phyloP scores from a whole-genome alignment of 2,329 filamentous ascomycete genomes.

The Colletotrichum camelliae region DNA sequence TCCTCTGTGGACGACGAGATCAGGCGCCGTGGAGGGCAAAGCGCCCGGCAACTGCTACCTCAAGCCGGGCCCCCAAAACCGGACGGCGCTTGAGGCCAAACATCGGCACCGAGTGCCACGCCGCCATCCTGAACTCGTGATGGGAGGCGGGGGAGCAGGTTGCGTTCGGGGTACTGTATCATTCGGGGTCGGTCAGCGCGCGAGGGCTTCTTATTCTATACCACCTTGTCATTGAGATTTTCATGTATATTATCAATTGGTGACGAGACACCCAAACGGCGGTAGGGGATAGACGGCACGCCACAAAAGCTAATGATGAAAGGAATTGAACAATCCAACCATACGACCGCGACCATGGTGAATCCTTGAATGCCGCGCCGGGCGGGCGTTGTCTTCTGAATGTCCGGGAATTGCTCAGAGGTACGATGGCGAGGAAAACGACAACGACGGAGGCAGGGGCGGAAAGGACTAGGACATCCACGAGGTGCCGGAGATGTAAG shows the following conservation, averaged over 20 bases:
- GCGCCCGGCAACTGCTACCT: constrained; percentile 53
- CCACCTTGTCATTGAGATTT: neutral
- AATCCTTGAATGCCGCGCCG: neutral
- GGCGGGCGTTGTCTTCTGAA: neutral
- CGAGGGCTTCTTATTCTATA: neutral
- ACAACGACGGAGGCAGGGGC: neutral
- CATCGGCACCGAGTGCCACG: constrained; percentile 40
- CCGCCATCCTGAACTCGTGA: constrained; percentile 30
- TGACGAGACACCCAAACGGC: neutral
- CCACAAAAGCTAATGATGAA: neutral
- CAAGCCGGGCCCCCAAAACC: constrained; percentile 42
- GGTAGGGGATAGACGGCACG: neutral
- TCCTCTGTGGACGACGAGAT: constrained; percentile 46
- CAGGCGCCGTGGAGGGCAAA: constrained; percentile 31
- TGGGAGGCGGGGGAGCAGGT: neutral
- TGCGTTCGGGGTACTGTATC: neutral
- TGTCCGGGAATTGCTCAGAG: neutral
- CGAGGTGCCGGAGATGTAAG: neutral
- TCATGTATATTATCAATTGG: neutral
- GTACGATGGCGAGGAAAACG: neutral
- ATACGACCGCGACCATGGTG: neutral
- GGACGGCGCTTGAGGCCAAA: constrained; percentile 32
- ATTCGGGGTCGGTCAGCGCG: neutral
- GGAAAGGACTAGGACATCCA: neutral
- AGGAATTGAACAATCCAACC: neutral